Evolutionary conservation across 1,139 yeast species (phyloP).

Genomic region (Wickerhamomyces sp.): DNA sequence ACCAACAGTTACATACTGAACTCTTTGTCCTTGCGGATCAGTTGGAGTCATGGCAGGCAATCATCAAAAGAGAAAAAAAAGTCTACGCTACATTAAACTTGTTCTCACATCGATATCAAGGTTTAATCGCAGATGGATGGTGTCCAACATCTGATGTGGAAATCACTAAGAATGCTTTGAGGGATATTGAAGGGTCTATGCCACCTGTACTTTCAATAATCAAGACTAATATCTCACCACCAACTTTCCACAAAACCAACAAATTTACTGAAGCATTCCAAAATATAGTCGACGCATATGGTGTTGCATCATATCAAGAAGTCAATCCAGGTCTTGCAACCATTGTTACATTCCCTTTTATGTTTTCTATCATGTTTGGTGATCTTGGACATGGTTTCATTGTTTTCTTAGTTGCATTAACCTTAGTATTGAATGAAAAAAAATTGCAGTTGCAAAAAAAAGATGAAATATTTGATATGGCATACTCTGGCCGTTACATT

Average conservation of each 20-base stretch:
- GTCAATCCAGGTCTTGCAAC: constrained; percentile 81
- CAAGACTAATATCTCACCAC: constrained; percentile 66
- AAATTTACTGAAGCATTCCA: constrained; percentile 77
- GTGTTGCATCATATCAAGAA: constrained; percentile 72
- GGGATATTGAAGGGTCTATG: constrained; percentile 38
- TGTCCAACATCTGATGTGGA: constrained; percentile 56
- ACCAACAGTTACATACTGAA: constrained; percentile 63
- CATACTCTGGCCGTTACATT: constrained; percentile 70
- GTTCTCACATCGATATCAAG: constrained; percentile 61
- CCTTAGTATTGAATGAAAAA: constrained; percentile 58
- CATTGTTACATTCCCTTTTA: constrained; percentile 74
- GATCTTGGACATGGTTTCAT: constrained; percentile 79
- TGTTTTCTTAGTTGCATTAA: constrained; percentile 53
- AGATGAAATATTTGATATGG: constrained; percentile 83
- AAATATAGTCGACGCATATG: constrained; percentile 75
- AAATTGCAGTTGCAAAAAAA: constrained; percentile 55
- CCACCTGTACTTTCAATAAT: constrained; percentile 66
- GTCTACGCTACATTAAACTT: constrained; percentile 63
- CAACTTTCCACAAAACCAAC: constrained; percentile 73
- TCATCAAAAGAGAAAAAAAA: constrained; percentile 67
- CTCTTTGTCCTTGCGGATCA: constrained; percentile 63
- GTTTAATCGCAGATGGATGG: constrained; percentile 81
- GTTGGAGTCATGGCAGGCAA: constrained; percentile 62
- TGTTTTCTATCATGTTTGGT: constrained; percentile 89
- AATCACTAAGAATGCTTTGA: constrained; percentile 29